Evolutionary conservation across 176 grass and related monocot genomes (phyloP).

Genomic region (Carex myosuroides): DNA sequence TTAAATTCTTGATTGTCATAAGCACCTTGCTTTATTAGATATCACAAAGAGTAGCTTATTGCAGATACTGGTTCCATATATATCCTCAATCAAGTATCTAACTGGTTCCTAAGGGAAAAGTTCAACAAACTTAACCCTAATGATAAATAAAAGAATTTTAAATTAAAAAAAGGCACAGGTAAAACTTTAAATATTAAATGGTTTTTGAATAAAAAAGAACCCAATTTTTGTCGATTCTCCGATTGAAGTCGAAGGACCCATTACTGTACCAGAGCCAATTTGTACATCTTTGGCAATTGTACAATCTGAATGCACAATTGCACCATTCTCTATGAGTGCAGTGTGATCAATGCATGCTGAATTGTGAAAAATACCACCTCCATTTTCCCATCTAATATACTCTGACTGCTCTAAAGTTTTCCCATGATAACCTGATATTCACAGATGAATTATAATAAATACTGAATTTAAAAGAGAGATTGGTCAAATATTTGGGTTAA

Average conservation of each 20-base stretch:
- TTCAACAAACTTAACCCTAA: background rate
- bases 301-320: slow-evolving; percentile 19
- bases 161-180: background rate
- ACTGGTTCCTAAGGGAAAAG: background rate
- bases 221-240: slow-evolving; percentile 61
- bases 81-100: background rate
- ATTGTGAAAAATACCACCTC: slow-evolving; percentile 21
- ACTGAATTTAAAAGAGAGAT: background rate
- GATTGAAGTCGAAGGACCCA: slow-evolving; percentile 59
- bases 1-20: too few species aligned
- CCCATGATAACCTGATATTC: slow-evolving; percentile 5
- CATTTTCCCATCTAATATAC: slow-evolving; percentile 14
- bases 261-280: slow-evolving; percentile 54
- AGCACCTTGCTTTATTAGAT: background rate
- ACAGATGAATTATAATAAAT: background rate
- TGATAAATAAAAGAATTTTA: background rate
- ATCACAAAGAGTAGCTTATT: background rate
- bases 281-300: slow-evolving; percentile 40
- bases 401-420: background rate
- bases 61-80: background rate
- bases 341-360: slow-evolving; percentile 14
- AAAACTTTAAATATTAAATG: background rate
- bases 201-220: slow-evolving; percentile 22
- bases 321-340: slow-evolving; percentile 3
- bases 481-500: background rate